These are phyloP conservation scores for Edaphochlamys debaryana DNA, from an alignment of 139 green algal species.

Conservation along the genomic window DNA sequence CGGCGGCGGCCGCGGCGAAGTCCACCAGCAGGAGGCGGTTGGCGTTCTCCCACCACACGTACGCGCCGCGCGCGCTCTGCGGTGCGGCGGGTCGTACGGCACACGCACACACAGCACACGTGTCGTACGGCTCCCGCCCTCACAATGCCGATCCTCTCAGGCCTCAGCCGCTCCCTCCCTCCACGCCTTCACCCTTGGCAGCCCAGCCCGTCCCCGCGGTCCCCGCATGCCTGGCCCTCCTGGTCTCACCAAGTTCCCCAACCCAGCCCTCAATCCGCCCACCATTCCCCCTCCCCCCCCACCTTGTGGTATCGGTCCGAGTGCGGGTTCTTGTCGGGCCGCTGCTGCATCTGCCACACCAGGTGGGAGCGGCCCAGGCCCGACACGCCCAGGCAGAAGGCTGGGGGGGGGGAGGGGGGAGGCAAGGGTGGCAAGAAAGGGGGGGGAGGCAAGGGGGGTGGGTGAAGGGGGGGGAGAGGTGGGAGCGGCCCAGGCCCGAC, in stretches of 20 bases:
- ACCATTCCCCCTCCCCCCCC: no score
- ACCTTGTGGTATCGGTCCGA: conserved; percentile 60
- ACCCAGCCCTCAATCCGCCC: no score
- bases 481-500: conserved; percentile 6
- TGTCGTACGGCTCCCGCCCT: no score
- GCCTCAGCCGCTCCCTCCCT: no score
- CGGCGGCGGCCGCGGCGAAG: background rate
- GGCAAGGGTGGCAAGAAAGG: no score
- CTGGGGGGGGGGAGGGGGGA: conserved; percentile 30
- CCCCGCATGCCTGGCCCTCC: no score
- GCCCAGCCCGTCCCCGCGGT: no score
- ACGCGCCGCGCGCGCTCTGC: conserved; percentile 49
- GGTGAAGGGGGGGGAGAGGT: conserved; percentile 19
- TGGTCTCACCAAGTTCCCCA: no score
- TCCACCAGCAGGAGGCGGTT: conserved; percentile 53
- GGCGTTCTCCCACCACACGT: conserved; percentile 56
- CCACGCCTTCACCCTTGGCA: background rate
- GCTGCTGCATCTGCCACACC: conserved; percentile 63
- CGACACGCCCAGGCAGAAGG: conserved; percentile 39
- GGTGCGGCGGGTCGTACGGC: no score
- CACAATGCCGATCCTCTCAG: no score
- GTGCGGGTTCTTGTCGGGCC: conserved; percentile 52
- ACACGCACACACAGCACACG: no score
- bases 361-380: conserved; percentile 33
- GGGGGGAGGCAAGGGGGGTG: background rate